Percentiles rank a stretch among this genome's conserved stretches.
phyloP scores from a whole-genome alignment of 106 monocot species.

The Platanthera zijinensis region DNA sequence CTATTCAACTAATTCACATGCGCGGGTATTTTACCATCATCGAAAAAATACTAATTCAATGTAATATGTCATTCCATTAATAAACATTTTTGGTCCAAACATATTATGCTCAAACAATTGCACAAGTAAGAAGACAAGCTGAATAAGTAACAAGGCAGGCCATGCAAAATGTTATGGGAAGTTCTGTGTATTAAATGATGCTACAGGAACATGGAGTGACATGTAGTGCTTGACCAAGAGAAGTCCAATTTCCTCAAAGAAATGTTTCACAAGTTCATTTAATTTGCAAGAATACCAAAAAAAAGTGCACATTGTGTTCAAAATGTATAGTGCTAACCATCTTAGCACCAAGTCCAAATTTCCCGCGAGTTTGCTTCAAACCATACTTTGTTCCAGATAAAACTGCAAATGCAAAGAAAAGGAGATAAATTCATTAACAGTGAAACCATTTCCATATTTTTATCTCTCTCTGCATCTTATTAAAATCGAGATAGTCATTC shows the following conservation, averaged over 20 bases:
- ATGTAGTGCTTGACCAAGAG: not conserved
- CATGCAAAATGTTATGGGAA: not conserved
- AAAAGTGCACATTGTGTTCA: not conserved
- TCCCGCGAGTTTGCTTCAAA: conserved; percentile 94
- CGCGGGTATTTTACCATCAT: not conserved
- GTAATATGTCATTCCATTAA: not conserved
- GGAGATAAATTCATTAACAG: not conserved
- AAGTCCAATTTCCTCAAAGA: not conserved
- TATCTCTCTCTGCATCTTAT: not conserved
- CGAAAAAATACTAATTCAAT: not conserved
- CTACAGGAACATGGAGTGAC: not conserved
- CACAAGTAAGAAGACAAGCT: not conserved
- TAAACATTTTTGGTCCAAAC: not conserved
- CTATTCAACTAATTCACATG: not conserved
- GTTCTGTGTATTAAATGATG: not conserved
- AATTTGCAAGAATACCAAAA: not conserved
- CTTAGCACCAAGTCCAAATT: conserved; percentile 98
- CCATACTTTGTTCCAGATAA: conserved; percentile 99
- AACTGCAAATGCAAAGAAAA: conserved; percentile 46
- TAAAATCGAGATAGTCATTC: not conserved
- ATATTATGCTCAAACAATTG: not conserved
- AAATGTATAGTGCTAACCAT: conserved; percentile 37
- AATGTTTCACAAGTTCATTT: not conserved
- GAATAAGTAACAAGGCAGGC: not conserved
- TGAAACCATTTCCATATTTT: not conserved